Base-by-base conservation (phyloP, 179 eudicot species). In the Spergularia azorica region DNA sequence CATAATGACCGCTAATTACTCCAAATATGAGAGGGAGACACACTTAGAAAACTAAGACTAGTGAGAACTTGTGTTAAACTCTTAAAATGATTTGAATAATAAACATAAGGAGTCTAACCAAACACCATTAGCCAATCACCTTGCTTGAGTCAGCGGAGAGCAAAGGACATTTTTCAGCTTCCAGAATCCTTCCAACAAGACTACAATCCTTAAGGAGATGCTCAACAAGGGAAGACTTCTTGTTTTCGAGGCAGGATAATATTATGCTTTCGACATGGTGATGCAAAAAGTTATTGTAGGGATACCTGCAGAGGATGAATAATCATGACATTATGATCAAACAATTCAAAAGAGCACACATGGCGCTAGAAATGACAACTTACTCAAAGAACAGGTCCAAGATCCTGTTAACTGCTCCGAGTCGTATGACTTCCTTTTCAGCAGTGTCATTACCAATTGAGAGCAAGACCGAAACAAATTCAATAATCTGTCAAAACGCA, bases 271-370 rank as follows among this genome's bases (percentile, higher is more conserved):
- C 96, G 41, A 88, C 96, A 82, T 91, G 93, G 77, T 92, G 95
- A 84, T 95, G 98, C 79, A 95, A 83, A 83, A 92, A 95, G 77
- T 92, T 95, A 79, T 95, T 95, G 93, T 82, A 95, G 4, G 98
- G 96, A 77, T 91, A 95, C 93, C 98, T 95, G 74, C 71, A 81
- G 32, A 64, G 76, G 43, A 74, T 80, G 9, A 41, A 79, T 79
- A 75, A n/a, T 38, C 62, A 64, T 72, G 71, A 56, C 10, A 77
- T 69, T 54, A 48, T 46, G 62, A 78, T 67, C 26, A 72, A 78
- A 17, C 2, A 38, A 65, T 9, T 9, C 12, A 58, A 41, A 50
- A 61, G 32, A 69, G 32, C 38, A 64, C 18, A 68, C 8, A 63
- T 17, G 9, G 4, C 21, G 14, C 46, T 48, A 10, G 36, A 54